Evolutionary conservation across 1,284 basidiomycete genomes (phyloP), one percentile per base, ranked within the genome.

Genomic region (Salmacisia buchloeana): DNA sequence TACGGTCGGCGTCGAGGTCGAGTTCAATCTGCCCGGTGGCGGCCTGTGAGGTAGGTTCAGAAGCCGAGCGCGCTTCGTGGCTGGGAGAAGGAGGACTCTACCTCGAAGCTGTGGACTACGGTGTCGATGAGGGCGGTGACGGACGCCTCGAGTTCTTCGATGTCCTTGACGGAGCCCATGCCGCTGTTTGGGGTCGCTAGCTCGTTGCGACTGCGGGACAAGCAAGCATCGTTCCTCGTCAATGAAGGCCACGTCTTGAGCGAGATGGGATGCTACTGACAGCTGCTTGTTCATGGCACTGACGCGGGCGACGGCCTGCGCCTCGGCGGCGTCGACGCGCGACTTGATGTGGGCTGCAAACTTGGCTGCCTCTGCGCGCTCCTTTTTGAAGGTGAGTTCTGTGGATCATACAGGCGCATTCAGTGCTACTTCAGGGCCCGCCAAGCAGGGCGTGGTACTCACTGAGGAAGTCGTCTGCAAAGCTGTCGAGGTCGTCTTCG

Each of bases 361-460:
- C 49, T 54, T 54, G 27, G 49, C 29, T 1, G 49, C 49, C 34
- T 54, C 49, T 2, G 49, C 29, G 49, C 49, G 49, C 49, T 54
- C 29, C 27, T 54, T 54, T 31, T 54, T 54, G 49, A 54, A 33
- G 49, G 13, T 54, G 49, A 54, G 18, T 31, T 33, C 49, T 54
- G 49, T 33, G 31, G 3, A 33, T 18, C 29, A 18, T 2, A 25
- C 21, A 25, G 23, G 25, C 23, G 6, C 21, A 6, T 5, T 25
- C n/a, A 49, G 45, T 27, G 12, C 13, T 18, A 6, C 6, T 3
- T 6, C 23, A 25, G 5, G 27, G 15, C n/a, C 23, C 5, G 7
- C 9, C 46, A 29, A n/a, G 46, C 9, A 23, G 7, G 27, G 46
- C 23, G 5, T 49, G 29, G 9, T 7, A 54, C 49, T 54, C 6